phyloP scores from a whole-genome alignment of 352 stramenopile species.

The Stephanocyclus meneghinianus region DNA sequence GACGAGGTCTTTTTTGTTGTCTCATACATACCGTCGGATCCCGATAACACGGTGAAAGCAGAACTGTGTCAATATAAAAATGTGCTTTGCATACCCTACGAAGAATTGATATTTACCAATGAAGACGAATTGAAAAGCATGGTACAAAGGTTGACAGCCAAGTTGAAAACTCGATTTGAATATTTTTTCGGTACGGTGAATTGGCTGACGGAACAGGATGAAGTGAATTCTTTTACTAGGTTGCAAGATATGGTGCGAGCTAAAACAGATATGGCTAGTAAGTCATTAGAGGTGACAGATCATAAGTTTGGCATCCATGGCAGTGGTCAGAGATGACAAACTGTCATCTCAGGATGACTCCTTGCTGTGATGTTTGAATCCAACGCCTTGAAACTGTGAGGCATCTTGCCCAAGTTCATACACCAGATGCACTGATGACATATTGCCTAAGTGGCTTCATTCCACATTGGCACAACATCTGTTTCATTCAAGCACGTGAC shows the following conservation, averaged over 20 bases:
- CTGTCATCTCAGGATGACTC: not conserved
- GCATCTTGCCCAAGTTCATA: no score
- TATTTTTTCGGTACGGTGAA: conserved; percentile 50
- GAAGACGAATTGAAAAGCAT: conserved; percentile 2
- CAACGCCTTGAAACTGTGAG: not conserved
- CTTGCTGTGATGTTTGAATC: not conserved
- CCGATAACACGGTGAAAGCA: conserved; percentile 10
- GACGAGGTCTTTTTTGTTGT: conserved; percentile 57
- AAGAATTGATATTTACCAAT: conserved; percentile 11
- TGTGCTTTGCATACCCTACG: conserved; percentile 7
- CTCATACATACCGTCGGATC: conserved; percentile 19
- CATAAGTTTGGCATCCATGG: conserved; percentile 55
- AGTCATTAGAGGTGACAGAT: conserved; percentile 41
- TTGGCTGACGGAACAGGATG: conserved; percentile 36
- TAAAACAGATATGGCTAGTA: conserved; percentile 20
- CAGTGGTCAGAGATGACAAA: conserved; percentile 20
- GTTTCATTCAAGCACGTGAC: no score
- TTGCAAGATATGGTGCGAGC: conserved; percentile 49
- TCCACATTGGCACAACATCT: no score
- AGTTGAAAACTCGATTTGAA: conserved; percentile 37
- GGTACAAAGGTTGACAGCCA: not conserved
- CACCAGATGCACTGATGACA: no score
- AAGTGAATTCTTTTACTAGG: conserved; percentile 27
- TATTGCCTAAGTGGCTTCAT: no score
- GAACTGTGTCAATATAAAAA: conserved; percentile 25